Evolutionary conservation across 1,284 basidiomycete genomes (phyloP).

Genomic region (Sanghuangporus baumii): DNA sequence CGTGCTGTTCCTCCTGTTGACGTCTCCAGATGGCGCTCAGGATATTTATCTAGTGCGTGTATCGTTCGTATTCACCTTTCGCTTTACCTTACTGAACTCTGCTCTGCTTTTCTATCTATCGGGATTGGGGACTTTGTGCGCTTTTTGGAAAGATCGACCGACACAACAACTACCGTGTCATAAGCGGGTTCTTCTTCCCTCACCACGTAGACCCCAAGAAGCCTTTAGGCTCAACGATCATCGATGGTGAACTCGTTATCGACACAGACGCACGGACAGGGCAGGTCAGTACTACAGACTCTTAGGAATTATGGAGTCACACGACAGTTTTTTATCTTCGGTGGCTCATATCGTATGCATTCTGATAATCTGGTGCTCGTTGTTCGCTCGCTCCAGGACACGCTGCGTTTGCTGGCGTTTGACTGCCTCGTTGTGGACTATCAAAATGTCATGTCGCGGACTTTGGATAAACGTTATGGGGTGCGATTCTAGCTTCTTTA

Average conservation of each 20-base stretch:
- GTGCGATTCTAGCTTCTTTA: constrained; percentile 41
- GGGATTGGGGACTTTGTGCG: neutral
- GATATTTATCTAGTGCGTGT: constrained; percentile 73
- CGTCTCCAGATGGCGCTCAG: constrained; percentile 65
- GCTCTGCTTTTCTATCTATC: neutral
- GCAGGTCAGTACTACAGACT: constrained; percentile 40
- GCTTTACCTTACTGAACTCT: neutral
- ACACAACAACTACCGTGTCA: constrained; percentile 80
- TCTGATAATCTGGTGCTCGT: constrained; percentile 10
- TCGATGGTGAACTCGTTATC: constrained; percentile 94
- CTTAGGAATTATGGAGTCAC: neutral
- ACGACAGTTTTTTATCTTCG: neutral
- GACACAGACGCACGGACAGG: constrained; percentile 78
- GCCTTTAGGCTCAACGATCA: constrained; percentile 72
- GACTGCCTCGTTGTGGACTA: constrained; percentile 89
- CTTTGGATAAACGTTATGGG: constrained; percentile 86
- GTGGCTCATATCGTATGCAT: constrained; percentile 6
- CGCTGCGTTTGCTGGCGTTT: constrained; percentile 81
- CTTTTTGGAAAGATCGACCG: constrained; percentile 76
- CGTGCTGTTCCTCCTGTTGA: constrained; percentile 82
- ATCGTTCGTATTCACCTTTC: neutral
- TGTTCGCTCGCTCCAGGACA: constrained; percentile 46
- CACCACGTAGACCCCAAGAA: constrained; percentile 67
- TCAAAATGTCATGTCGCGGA: constrained; percentile 80
- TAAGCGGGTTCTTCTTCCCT: constrained; percentile 82